Base-by-base conservation (phyloP, 257 asterid genomes). In the Eucommia ulmoides region DNA sequence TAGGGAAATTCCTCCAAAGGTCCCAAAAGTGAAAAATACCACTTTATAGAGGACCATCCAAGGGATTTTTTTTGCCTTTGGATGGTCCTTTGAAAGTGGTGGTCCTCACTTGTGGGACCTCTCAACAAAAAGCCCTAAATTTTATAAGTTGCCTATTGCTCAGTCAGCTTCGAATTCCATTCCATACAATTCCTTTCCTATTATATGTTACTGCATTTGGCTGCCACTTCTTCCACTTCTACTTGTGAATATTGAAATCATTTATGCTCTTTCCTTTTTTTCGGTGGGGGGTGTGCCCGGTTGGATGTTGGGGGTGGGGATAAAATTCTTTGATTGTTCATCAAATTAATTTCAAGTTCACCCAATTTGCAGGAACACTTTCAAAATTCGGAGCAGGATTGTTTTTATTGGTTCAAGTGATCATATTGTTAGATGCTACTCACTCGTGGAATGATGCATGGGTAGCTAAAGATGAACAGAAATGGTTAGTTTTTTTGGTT, bases 391-490 rank as follows among this genome's bases (percentile, higher is more conserved):
- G 99, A 52, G 99, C 99, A 2, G 99, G 99, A 23, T 50, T 81
- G 16, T 91, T 91, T 79, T 74, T 91, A 54, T 65, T 91, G 61
- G 93, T 79, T 68, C 96, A 91, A 74, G 96, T 91, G 20, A 24
- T 91, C 49, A 60, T 91, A 38, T 51, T 91, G 58, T 61, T 91
- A 54, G 99, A 91, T 52, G 94, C 94, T 57, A 85, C 93, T 14
- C 95, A 86, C 61, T 56, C 99, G 9, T 91, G 99, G 99, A 91
- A 91, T 22, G 96, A 91, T 70, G 76, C 96, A 19, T 91, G 94
- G 99, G 99, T 83, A 22, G 94, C 93, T 23, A 91, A 91, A 72
- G 96, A 91, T 18, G 99, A 91, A 64, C 87, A 65, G 59, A 86
- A 86, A 61, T 91, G 99, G 99, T 89, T 45, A 33, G 72, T 71